Evolutionary conservation across 225 moss, liverwort and hornwort genomes (phyloP), one percentile per base, ranked within the genome.

Genomic region (Bryoerythrophyllum caledonicum): DNA sequence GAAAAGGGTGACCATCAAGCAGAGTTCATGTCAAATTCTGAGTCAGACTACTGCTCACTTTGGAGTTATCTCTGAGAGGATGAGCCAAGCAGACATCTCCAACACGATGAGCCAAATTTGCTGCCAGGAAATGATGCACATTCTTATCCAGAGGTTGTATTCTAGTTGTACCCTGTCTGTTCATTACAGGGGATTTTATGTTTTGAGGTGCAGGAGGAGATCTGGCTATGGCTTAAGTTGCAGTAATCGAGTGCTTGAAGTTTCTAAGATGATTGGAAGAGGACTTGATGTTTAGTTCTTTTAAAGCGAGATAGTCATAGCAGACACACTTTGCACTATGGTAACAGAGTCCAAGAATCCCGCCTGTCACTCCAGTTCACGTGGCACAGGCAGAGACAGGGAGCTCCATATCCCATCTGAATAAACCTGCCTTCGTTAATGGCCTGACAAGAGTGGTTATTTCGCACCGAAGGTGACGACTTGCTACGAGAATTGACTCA

Each of bases 351-450:
- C 44, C 7, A 35, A 21, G 14, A 40, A 13, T 11, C 35, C 27
- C 6, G 41, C 20, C 43, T 46, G 46, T 30, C 46, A 72, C 43
- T 60, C 30, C 44, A 13, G 13, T 60, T 60, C 46, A 72, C 60
- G 11, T 71, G 71, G 59, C 40, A 27, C 54, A 38, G 38, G 56
- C 71, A 71, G 19, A 71, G 71, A 57, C 26, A 27, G 3, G 58
- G 44, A 44, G 44, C 59, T 58, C 13, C 28, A 34, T n/a, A n/a
- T 35, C 10, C 10, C 37, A 38, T 37, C 25, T 17, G 15, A 59
- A 28, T 44, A 4, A 44, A 44, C 35, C 15, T 54, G 14, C 25
- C 38, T 24, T 25, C 26, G 30, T 30, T 46, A 46, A 30, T 13
- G 27, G 43, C 28, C n/a, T 46, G 30, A 44, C 46, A 28, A 3